phyloP scores from a whole-genome alignment of 192 early-diverging fungal genomes.

The Coemansia sp. region DNA sequence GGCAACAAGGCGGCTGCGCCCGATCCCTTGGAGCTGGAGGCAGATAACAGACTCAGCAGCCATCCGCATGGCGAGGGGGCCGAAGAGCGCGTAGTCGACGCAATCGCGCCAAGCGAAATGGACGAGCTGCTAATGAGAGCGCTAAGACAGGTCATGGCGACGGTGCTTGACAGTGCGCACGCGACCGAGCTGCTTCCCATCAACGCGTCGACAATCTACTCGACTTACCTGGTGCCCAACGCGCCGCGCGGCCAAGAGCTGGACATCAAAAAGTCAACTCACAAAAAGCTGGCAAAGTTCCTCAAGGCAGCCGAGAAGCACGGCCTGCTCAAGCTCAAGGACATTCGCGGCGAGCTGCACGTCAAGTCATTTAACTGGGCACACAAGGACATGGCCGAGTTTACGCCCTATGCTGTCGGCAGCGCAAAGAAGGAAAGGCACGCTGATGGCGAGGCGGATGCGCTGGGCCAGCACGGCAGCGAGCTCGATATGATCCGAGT shows the following conservation, averaged over 20 bases:
- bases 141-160: conserved; percentile 72
- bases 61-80: not conserved
- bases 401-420: conserved; percentile 30
- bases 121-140: conserved; percentile 73
- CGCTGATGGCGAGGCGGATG: not conserved
- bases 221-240: conserved; percentile 73
- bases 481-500: conserved; percentile 23
- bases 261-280: conserved; percentile 83
- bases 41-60: not conserved
- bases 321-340: conserved; percentile 83
- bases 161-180: conserved; percentile 62
- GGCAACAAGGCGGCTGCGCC: not conserved
- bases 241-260: conserved; percentile 62
- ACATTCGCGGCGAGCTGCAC: conserved; percentile 56
- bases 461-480: not conserved
- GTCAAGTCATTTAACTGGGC: conserved; percentile 45
- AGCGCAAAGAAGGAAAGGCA: not conserved
- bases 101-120: conserved; percentile 60
- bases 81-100: not conserved
- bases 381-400: conserved; percentile 31
- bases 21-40: not conserved
- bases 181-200: conserved; percentile 71
- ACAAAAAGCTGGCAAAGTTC: conserved; percentile 90
- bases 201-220: conserved; percentile 73
- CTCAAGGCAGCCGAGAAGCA: conserved; percentile 87